phyloP scores from a whole-genome alignment of 257 asterid genomes.

The Ophiorrhiza pumila region DNA sequence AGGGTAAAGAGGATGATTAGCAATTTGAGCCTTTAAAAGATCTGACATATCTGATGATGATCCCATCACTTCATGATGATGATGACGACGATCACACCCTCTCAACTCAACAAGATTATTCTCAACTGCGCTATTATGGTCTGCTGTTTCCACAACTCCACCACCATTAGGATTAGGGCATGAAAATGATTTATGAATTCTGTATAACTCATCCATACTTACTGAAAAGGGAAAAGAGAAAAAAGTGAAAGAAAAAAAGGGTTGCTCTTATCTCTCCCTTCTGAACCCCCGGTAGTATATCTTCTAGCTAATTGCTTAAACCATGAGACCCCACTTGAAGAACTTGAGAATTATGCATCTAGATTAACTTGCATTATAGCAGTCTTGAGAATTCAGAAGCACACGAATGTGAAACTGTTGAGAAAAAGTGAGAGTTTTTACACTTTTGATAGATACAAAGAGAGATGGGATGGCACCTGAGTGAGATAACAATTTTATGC shows the following conservation, averaged over 20 bases:
- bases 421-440: neutral
- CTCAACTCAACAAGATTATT: conserved; percentile 1
- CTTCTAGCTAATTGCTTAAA: neutral
- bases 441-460: conserved; percentile 9
- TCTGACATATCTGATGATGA: conserved; percentile 42
- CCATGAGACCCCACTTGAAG: conserved; percentile 5
- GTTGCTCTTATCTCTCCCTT: neutral
- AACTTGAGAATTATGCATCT: neutral
- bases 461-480: conserved; percentile 4
- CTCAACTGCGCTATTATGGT: conserved; percentile 15
- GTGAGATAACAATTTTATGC: conserved; percentile 10
- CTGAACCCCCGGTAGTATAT: neutral
- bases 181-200: conserved; percentile 41
- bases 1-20: conserved; percentile 83
- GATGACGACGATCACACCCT: neutral
- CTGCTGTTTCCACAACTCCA: conserved; percentile 11
- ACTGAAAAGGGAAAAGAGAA: conserved; percentile 1
- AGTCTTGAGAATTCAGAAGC: neutral
- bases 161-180: conserved; percentile 16
- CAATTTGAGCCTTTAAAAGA: conserved; percentile 65
- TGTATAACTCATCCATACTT: conserved; percentile 48
- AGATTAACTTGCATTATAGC: neutral
- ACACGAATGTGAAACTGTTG: neutral
- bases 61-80: conserved; percentile 1
- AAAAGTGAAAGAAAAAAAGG: neutral